These are phyloP conservation scores for Nematocida parisii DNA, from an alignment of 371 early-diverging fungal species.

Conservation along the genomic window DNA sequence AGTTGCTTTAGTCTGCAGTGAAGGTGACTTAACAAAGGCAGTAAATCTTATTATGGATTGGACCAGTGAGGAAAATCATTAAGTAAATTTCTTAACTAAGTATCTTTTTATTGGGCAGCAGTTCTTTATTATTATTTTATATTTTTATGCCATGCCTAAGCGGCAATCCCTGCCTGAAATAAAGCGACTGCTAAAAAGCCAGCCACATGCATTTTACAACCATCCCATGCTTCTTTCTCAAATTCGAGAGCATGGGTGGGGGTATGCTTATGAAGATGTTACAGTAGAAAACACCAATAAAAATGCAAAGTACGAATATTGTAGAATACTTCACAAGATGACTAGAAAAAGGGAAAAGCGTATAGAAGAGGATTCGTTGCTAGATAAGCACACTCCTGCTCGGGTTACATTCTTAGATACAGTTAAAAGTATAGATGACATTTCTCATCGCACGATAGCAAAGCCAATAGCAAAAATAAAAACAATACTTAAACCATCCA, in stretches of 20 bases:
- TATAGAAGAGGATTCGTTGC: neutral
- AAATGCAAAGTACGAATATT: conserved; percentile 36
- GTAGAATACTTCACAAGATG: conserved; percentile 49
- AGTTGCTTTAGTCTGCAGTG: conserved; percentile 74
- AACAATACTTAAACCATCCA: neutral
- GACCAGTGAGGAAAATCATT: conserved; percentile 21
- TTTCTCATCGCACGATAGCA: neutral
- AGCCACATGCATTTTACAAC: conserved; percentile 48
- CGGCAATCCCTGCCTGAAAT: conserved; percentile 23
- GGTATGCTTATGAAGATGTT: neutral
- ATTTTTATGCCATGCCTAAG: neutral
- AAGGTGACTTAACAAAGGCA: conserved; percentile 73
- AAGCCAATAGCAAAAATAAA: neutral
- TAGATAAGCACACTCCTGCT: neutral
- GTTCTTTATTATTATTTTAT: conserved; percentile 39
- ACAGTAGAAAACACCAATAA: conserved; percentile 26
- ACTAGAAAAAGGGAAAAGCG: neutral
- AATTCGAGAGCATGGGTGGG: conserved; percentile 18
- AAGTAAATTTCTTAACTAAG: conserved; percentile 3
- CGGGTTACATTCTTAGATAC: conserved; percentile 8
- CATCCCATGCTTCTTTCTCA: conserved; percentile 31
- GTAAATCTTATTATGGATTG: conserved; percentile 56
- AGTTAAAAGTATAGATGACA: neutral
- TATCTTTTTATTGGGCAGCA: neutral
- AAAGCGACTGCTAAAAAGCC: neutral